Conservation (phyloP, 2,329 filamentous ascomycete genomes). For the Penicillium rolfsii region DNA sequence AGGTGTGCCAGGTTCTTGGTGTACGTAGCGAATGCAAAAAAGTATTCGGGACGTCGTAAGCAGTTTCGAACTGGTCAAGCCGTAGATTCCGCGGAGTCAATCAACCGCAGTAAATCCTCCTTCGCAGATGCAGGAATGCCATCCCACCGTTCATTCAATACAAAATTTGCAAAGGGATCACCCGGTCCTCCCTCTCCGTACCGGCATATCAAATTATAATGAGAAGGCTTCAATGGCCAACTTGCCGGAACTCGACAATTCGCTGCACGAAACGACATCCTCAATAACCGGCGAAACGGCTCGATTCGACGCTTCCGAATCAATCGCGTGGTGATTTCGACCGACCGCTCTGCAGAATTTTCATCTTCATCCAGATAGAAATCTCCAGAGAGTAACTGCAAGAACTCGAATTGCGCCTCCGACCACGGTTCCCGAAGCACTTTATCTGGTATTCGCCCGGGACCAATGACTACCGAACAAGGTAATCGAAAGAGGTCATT, state of each 20-base stretch:
- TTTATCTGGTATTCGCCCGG: slow-evolving; percentile 44
- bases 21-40: not conserved
- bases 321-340: slow-evolving; percentile 36
- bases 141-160: slow-evolving; percentile 40
- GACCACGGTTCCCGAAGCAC: slow-evolving; percentile 46
- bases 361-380: slow-evolving; percentile 45
- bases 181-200: slow-evolving; percentile 30
- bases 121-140: slow-evolving; percentile 34
- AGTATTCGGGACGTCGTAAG: too few species aligned
- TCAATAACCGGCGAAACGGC: slow-evolving; percentile 38
- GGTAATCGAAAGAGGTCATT: slow-evolving; percentile 43
- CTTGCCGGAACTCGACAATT: slow-evolving; percentile 36
- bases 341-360: slow-evolving; percentile 32
- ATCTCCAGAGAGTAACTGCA: slow-evolving; percentile 41
- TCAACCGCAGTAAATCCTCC: slow-evolving; percentile 30
- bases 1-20: not conserved
- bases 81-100: not conserved
- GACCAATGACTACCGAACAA: slow-evolving; percentile 28
- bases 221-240: slow-evolving; percentile 40
- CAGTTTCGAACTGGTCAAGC: not conserved
- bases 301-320: slow-evolving; percentile 41
- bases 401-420: slow-evolving; percentile 42
- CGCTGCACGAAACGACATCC: slow-evolving; percentile 35
- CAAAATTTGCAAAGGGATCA: slow-evolving; percentile 41
- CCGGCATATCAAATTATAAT: slow-evolving; percentile 39